Percentiles rank a stretch among this genome's conserved stretches.
Evolutionary conservation across 2,329 filamentous ascomycete genomes (phyloP).

Genomic region (Amphichorda felina): DNA sequence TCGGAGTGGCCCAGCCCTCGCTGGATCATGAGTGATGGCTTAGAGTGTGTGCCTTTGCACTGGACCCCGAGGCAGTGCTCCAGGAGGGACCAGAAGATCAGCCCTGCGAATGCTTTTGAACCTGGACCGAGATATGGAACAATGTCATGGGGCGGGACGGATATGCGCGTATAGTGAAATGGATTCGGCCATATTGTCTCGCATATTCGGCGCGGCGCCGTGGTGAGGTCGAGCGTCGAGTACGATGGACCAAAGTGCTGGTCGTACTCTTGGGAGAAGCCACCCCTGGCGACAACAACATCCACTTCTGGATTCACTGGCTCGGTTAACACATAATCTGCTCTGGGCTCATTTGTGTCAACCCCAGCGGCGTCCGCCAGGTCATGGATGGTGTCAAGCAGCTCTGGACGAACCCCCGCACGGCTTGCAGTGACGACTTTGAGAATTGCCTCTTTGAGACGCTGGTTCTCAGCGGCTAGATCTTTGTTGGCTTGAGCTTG

Average conservation of each 20-base stretch:
- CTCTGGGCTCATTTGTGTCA: too few relatives aligned
- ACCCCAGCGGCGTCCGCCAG: slow-evolving; percentile 5
- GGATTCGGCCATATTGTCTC: slow-evolving; percentile 7
- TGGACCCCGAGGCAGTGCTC: slow-evolving; percentile 4
- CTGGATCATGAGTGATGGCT: slow-evolving; percentile 2
- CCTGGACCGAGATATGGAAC: slow-evolving; percentile 6
- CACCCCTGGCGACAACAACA: too few relatives aligned
- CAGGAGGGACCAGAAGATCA: slow-evolving; percentile 8
- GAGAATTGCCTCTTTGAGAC: slow-evolving; percentile 3
- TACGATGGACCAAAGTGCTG: too few relatives aligned
- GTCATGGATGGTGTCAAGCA: slow-evolving; percentile 4
- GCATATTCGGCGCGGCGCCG: slow-evolving; percentile 1
- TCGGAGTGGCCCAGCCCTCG: slow-evolving; percentile 5
- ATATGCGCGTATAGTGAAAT: slow-evolving; percentile 5
- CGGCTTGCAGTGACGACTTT: neutral
- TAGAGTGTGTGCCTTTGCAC: slow-evolving; percentile 1
- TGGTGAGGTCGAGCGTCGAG: neutral
- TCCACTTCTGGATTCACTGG: too few relatives aligned
- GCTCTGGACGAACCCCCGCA: slow-evolving; percentile 4
- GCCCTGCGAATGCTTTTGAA: slow-evolving; percentile 5
- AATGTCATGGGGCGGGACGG: slow-evolving; percentile 8
- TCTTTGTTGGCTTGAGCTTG: slow-evolving; percentile 9
- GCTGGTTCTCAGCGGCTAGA: slow-evolving; percentile 9
- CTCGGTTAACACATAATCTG: too few relatives aligned
- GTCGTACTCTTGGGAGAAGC: too few relatives aligned